Conservation (phyloP, 805 yeast genomes). For the Monosporozyma aerobia region DNA sequence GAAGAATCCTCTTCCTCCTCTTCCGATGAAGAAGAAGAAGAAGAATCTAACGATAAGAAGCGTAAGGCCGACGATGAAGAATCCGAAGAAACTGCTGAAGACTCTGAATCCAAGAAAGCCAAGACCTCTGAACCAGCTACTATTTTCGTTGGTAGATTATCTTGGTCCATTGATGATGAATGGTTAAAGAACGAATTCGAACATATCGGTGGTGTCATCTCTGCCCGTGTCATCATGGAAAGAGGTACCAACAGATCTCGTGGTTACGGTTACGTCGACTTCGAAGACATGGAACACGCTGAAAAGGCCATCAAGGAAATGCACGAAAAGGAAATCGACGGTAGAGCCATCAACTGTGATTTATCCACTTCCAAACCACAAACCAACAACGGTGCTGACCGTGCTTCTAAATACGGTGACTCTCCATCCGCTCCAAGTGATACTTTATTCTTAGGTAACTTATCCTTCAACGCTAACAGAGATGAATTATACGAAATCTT, state of each 20-base stretch:
- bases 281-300: conserved; percentile 65
- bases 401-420: conserved; percentile 89
- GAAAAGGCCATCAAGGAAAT: conserved; percentile 74
- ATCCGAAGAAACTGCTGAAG: conserved; percentile 25
- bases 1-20: conserved; percentile 18
- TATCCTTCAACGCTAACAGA: conserved; percentile 82
- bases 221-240: conserved; percentile 91
- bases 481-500: conserved; percentile 68
- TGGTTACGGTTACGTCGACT: conserved; percentile 98
- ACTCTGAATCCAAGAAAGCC: conserved; percentile 42
- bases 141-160: conserved; percentile 90
- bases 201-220: conserved; percentile 65
- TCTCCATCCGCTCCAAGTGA: conserved; percentile 87
- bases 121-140: conserved; percentile 68
- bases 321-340: conserved; percentile 94
- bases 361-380: conserved; percentile 78
- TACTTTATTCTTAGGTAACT: conserved; percentile 92
- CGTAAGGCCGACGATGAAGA: conserved; percentile 30
- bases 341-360: conserved; percentile 92
- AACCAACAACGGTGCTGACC: conserved; percentile 46
- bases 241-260: conserved; percentile 86
- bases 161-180: conserved; percentile 94
- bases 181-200: conserved; percentile 87
- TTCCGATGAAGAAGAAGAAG: conserved; percentile 8
- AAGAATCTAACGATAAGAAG: conserved; percentile 20